phyloP scores from a whole-genome alignment of 768 basidiomycete genomes.

The Chalciporus chontae region DNA sequence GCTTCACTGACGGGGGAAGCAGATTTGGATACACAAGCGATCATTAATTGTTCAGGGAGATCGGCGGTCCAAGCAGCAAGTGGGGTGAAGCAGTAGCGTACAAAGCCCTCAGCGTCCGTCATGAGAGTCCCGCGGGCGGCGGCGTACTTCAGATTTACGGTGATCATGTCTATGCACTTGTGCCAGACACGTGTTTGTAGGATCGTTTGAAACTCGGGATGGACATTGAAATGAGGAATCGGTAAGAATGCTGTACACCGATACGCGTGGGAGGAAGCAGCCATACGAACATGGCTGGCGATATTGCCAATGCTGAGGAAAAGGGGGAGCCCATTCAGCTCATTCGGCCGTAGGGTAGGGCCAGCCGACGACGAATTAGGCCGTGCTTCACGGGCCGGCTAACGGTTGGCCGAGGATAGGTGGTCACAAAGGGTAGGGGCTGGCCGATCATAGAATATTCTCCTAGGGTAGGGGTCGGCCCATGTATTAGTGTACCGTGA shows the following conservation, averaged over 20 bases:
- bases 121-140: conserved; percentile 27
- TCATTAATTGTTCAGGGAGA: conserved; percentile 10
- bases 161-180: conserved; percentile 15
- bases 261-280: conserved; percentile 26
- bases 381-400: no score
- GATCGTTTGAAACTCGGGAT: not conserved
- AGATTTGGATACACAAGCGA: conserved; percentile 10
- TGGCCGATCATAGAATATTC: no score
- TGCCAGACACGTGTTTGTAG: not conserved
- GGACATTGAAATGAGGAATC: not conserved
- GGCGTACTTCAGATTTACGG: conserved; percentile 26
- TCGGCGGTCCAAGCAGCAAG: conserved; percentile 12
- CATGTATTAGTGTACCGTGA: no score
- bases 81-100: conserved; percentile 4
- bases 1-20: conserved; percentile 14
- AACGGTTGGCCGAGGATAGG: no score
- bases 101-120: conserved; percentile 18
- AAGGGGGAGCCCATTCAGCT: no score
- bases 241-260: not conserved
- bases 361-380: no score
- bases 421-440: no score
- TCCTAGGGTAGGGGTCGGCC: no score
- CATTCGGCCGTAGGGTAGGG: no score
- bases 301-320: conserved; percentile 34
- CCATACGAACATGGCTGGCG: conserved; percentile 21